Percentiles rank a stretch among this genome's conserved stretches.
These are phyloP conservation scores for Trypanosomatidae sp. DNA, from an alignment of 208 protist species.

Conservation along the genomic window DNA sequence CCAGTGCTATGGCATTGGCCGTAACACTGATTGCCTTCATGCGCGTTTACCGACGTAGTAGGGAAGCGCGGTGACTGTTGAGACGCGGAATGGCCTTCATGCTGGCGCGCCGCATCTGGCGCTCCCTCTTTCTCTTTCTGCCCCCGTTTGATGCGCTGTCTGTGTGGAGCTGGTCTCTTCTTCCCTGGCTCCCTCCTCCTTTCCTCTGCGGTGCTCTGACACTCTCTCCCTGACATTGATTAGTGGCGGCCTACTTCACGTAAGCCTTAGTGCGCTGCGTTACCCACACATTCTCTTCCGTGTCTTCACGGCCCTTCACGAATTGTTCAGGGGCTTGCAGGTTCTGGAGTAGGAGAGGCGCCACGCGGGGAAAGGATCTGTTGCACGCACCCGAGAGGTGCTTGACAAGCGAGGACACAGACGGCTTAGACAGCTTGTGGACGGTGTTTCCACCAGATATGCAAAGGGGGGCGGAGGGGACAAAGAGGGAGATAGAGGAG, in stretches of 20 bases:
- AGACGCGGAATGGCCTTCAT: neutral
- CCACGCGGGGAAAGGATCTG: neutral
- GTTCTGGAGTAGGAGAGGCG: neutral
- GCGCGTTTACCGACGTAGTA: neutral
- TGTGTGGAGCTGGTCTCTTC: neutral
- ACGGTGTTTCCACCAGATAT: neutral
- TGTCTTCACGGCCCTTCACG: neutral
- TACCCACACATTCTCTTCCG: neutral
- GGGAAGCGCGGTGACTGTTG: neutral
- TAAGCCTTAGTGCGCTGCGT: neutral
- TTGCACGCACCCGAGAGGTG: neutral
- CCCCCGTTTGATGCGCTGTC: neutral
- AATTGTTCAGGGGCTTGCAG: neutral
- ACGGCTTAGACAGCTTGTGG: neutral
- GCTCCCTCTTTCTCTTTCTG: neutral
- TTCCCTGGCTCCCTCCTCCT: neutral
- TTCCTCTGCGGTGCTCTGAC: neutral
- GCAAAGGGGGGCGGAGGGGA: neutral
- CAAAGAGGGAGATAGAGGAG: constrained; percentile 4
- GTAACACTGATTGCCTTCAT: neutral
- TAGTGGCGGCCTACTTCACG: neutral
- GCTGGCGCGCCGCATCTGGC: neutral
- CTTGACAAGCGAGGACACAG: neutral
- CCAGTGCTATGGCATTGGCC: neutral
- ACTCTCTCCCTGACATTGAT: neutral